A percentile compares a stretch with the other conserved stretches of the same genome.
phyloP scores from a whole-genome alignment of 768 basidiomycete species.

The Agrocybe praecox region DNA sequence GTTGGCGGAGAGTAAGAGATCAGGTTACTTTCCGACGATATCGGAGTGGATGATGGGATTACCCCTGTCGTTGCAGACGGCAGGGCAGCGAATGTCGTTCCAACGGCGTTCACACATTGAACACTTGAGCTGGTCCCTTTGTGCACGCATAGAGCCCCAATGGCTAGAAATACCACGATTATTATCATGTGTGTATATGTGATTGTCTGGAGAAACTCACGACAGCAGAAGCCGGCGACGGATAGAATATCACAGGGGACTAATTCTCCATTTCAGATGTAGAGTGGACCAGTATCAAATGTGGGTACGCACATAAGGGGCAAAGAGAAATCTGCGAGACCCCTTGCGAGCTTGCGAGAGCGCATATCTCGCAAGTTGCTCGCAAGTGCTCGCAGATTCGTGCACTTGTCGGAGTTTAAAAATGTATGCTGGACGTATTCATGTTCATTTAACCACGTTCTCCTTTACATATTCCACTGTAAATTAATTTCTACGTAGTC shows the following conservation, averaged over 20 bases:
- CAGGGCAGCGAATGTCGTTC: conserved; percentile 14
- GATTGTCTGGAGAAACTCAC: not conserved
- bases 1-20: conserved; percentile 1
- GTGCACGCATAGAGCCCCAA: conserved; percentile 1
- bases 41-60: conserved; percentile 12
- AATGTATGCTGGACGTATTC: too few species aligned
- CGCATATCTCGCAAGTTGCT: too few species aligned
- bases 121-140: conserved; percentile 1
- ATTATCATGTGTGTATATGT: not conserved
- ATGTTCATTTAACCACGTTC: too few species aligned
- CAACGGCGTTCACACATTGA: conserved; percentile 17
- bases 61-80: conserved; percentile 18
- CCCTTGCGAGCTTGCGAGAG: too few species aligned
- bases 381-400: too few species aligned
- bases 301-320: too few species aligned
- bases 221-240: conserved; percentile 1
- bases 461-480: too few species aligned
- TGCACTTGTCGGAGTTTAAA: too few species aligned
- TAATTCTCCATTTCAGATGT: not conserved
- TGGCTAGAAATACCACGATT: not conserved
- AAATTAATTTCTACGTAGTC: too few species aligned
- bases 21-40: not conserved
- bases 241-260: not conserved
- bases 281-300: too few species aligned
- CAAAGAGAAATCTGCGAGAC: too few species aligned